Percentiles rank a stretch among this genome's conserved stretches.
These are phyloP conservation scores for Nicotiana noctiflora DNA, from an alignment of 257 asterid species.

Conservation along the genomic window DNA sequence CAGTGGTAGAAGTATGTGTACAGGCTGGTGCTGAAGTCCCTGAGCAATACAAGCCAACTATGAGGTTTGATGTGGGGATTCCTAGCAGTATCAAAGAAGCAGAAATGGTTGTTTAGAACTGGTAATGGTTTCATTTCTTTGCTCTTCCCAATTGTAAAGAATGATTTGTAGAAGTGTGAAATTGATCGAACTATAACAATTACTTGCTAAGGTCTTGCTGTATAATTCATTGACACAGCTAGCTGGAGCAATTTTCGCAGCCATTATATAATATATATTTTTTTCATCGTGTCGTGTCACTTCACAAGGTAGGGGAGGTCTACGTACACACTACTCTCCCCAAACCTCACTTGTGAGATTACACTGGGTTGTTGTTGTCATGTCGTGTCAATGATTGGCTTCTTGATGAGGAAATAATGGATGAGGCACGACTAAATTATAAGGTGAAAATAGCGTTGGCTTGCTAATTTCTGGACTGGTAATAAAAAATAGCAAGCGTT, in stretches of 20 bases:
- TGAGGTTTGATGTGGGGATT: slow-evolving; percentile 92
- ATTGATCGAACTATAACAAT: neutral
- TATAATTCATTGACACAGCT: neutral
- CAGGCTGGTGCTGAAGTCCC: slow-evolving; percentile 90
- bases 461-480: too few relatives aligned
- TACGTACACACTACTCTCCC: too few relatives aligned
- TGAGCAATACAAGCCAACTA: slow-evolving; percentile 72
- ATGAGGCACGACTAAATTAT: too few relatives aligned
- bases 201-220: neutral
- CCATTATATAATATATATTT: too few relatives aligned
- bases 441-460: too few relatives aligned
- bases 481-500: too few relatives aligned
- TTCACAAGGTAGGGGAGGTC: too few relatives aligned
- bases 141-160: neutral
- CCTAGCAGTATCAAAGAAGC: slow-evolving; percentile 70
- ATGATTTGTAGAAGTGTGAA: neutral
- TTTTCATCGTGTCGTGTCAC: too few relatives aligned
- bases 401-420: neutral
- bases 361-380: too few relatives aligned
- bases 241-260: too few relatives aligned
- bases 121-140: neutral
- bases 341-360: too few relatives aligned
- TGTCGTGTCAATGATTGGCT: too few relatives aligned
- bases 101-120: slow-evolving; percentile 75
- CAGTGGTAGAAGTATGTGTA: slow-evolving; percentile 68